Base-by-base conservation (phyloP, 495 filamentous ascomycete species). In the Trichoderma parareesei region DNA sequence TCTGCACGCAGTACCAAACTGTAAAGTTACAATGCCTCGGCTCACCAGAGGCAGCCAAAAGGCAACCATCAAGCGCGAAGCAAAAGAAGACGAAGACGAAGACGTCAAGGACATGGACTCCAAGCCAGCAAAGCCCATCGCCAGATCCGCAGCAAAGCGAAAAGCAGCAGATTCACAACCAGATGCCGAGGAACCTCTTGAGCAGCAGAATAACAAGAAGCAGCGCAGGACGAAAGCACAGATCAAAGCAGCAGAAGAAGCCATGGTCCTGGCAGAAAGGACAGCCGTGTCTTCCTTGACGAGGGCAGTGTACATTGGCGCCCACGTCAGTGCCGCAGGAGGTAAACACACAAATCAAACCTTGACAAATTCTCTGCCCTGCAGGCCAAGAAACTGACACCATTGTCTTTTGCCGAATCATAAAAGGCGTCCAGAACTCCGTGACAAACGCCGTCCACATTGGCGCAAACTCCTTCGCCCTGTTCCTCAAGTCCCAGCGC, bases 401-500 rank as follows among this genome's bases (percentile, higher is more conserved):
- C 20, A 62, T 2, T 44, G 9, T 16, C 44, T 27, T 64, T 68
- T 11, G 71, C 66, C 53, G 40, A 64, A 18, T 2, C 40, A 27
- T 43, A 61, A 37, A 61, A 91, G 90, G 93, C 20, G 90, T 97
- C 3, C 92, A 97, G 66, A 96, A 97, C 71, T 81, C 93, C 0
- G 84, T 97, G 64, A 80, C 81, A 8, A 97, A 97, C 70, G 85
- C 86, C 66, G 73, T 87, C 9, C 81, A 92, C 33, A 92, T 97
- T 66, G 92, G 93, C 64, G 92, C 87, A 33, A 98, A 98, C 71
- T 85, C 92, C 27, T 94, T 97, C 67, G 94, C 94, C 14, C 76
- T 98, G 27, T 98, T 98, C 75, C 82, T 98, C 64, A 98, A 98
- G 72, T 94, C 90, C 0, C 95, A 98, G 72, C 85, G 91, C 48